These are phyloP conservation scores for Vitis hybrid DNA, from an alignment of 177 flowering plant genomes.

Conservation along the genomic window DNA sequence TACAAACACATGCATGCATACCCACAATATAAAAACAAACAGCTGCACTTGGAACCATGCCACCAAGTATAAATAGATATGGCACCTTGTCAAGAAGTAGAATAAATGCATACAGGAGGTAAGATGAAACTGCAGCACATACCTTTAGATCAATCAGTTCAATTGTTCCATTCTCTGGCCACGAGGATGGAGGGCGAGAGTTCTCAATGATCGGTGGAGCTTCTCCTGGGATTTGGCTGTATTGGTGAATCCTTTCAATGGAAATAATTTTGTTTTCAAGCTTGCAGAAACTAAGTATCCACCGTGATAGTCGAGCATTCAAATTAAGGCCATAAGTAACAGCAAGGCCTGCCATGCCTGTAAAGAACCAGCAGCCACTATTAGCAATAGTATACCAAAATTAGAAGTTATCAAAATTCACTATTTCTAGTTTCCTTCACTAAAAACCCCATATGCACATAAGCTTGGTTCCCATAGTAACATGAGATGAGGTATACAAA, in stretches of 20 bases:
- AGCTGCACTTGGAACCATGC: background rate
- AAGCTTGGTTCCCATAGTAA: no score
- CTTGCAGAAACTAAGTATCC: conserved; percentile 98
- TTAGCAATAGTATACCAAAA: conserved; percentile 6
- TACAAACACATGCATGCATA: no score
- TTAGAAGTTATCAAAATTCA: background rate
- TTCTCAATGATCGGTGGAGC: conserved; percentile 80
- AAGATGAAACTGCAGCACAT: conserved; percentile 4
- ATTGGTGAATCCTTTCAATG: conserved; percentile 92
- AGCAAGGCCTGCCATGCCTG: conserved; percentile 99
- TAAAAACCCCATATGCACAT: no score
- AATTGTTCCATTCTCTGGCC: conserved; percentile 89
- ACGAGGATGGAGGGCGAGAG: conserved; percentile 69
- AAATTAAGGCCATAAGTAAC: conserved; percentile 94
- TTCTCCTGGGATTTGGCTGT: conserved; percentile 81
- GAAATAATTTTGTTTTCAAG: conserved; percentile 98
- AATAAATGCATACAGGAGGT: no score
- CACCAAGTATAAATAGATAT: background rate
- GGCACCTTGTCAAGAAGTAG: background rate
- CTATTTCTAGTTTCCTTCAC: no score
- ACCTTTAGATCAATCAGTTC: conserved; percentile 88
- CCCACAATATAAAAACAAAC: background rate
- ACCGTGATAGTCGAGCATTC: conserved; percentile 92
- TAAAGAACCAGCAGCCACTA: conserved; percentile 18
- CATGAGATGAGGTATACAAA: no score